Evolutionary conservation across 805 yeast genomes (phyloP).

Genomic region (Priceomyces castillae): DNA sequence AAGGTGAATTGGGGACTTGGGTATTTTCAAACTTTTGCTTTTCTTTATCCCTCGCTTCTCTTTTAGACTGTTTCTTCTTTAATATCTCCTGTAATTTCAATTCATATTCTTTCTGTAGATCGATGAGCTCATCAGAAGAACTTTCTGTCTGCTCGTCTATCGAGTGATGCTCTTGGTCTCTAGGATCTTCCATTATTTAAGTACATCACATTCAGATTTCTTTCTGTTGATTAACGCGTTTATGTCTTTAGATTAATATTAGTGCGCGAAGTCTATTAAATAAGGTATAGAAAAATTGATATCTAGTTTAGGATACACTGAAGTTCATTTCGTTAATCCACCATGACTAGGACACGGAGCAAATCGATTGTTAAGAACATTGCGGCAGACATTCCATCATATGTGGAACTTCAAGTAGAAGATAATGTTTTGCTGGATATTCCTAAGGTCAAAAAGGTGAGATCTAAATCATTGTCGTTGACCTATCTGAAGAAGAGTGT

Average conservation of each 20-base stretch:
- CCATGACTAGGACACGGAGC: constrained; percentile 49
- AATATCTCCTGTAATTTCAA: constrained; percentile 19
- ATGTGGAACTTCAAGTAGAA: constrained; percentile 25
- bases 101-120: constrained; percentile 37
- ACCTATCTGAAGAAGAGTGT: constrained; percentile 1
- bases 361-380: constrained; percentile 62
- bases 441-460: not conserved
- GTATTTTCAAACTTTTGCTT: constrained; percentile 1
- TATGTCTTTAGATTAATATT: not conserved
- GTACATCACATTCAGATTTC: not conserved
- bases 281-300: not conserved
- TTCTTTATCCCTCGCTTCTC: constrained; percentile 7
- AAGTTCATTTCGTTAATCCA: not conserved
- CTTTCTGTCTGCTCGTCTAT: constrained; percentile 36
- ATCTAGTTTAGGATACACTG: not conserved
- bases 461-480: constrained; percentile 10
- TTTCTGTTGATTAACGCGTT: not conserved
- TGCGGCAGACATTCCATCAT: constrained; percentile 50
- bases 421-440: constrained; percentile 13
- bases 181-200: constrained; percentile 29
- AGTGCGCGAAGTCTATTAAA: not conserved
- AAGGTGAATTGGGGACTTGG: constrained; percentile 15
- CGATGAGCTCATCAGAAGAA: constrained; percentile 36
- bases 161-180: constrained; percentile 21
- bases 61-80: constrained; percentile 12